Base-by-base conservation (phyloP, 139 green algal genomes). In the Chlorella sp. region DNA sequence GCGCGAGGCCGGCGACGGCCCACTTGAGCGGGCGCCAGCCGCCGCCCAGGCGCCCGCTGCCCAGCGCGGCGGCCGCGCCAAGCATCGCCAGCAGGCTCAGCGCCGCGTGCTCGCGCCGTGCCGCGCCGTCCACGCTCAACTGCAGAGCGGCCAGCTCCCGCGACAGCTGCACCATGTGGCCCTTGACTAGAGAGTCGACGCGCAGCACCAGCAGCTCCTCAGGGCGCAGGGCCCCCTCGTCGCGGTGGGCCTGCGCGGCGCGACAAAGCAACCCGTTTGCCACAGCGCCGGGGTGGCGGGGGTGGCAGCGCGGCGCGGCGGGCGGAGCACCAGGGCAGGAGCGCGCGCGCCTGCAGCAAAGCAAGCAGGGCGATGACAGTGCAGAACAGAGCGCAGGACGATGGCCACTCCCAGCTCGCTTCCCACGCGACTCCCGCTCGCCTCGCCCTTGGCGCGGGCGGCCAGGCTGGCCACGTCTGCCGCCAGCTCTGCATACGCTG, bases 21-120 rank as follows among this genome's bases (percentile, higher is more conserved):
- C 48, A 73, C 55, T 82, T 75, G 66, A 71, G 40, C 8, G 50
- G 55, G 9, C 55, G 42, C 41, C 66, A 61, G 40, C 56, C 65
- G 45, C 53, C 31, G 33, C 41, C 35, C n/a, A 51, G 55, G 66
- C 45, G 56, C 5, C 33, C 53, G 51, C 25, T 50, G 19, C 40
- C 59, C 23, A 82, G 43, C 0, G 58, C 72, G 66, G 82, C 43
- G 25, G 64, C 31, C 8, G 35, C 77, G 45, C 60, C 62, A 55
- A 83, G 29, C 71, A 83, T 75, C 15, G 46, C 62, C 23, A 83
- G 55, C 55, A 83, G 55, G 71, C 53, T 69, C n/a, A 83, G 63
- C 71, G 76, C 36, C 8, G 72, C 71, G 35, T 76, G 64, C 73
- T 83, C 74, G 31, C 74, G 4, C 48, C 41, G 21, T 60, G 42